Evolutionary conservation across 2,329 filamentous ascomycete genomes (phyloP).

Genomic region (Fusarium domesticum): DNA sequence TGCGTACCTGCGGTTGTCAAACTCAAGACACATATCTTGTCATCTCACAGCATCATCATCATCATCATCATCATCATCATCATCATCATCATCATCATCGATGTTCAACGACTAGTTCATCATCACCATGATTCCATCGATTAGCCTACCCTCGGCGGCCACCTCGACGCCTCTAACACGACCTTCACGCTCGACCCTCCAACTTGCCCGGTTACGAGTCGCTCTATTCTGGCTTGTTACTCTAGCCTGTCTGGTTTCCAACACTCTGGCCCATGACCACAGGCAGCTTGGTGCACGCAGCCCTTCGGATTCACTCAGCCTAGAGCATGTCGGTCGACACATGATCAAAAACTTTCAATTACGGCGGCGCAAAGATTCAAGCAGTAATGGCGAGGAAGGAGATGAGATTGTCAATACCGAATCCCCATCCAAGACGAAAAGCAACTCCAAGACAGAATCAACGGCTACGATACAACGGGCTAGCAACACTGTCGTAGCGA

Average conservation of each 20-base stretch:
- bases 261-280: slow-evolving; percentile 17
- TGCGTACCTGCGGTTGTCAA: no score
- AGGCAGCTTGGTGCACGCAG: slow-evolving; percentile 4
- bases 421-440: slow-evolving; percentile 14
- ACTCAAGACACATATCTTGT: no score
- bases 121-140: not conserved
- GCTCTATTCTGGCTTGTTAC: slow-evolving; percentile 18
- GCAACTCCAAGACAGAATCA: slow-evolving; percentile 16
- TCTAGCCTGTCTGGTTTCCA: slow-evolving; percentile 24
- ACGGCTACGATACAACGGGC: slow-evolving; percentile 25
- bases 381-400: slow-evolving; percentile 7
- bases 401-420: slow-evolving; percentile 15
- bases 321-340: slow-evolving; percentile 7
- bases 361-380: slow-evolving; percentile 14
- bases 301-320: slow-evolving; percentile 11
- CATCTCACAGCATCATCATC: no score
- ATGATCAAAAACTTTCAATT: slow-evolving; percentile 10
- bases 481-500: slow-evolving; percentile 20
- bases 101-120: not conserved
- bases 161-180: slow-evolving; percentile 4
- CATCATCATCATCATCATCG: not conserved
- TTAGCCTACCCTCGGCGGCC: not conserved
- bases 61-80: no score
- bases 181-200: slow-evolving; percentile 3
- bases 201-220: slow-evolving; percentile 12